Evolutionary conservation across 1,284 basidiomycete species (phyloP).

Genomic region (Cryptococcus sp.): DNA sequence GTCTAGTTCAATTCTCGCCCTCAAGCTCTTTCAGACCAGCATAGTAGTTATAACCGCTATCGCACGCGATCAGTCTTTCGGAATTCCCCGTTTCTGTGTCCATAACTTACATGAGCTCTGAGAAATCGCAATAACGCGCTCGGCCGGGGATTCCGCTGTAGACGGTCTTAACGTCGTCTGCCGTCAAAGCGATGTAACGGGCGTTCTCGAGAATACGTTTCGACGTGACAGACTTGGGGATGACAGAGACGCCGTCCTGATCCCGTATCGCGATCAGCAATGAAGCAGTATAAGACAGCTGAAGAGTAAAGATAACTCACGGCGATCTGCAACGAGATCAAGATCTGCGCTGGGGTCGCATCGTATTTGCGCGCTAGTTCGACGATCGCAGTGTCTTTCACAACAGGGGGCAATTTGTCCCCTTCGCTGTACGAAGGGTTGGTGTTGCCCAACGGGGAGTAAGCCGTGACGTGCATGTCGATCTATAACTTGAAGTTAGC

Average conservation of each 20-base stretch:
- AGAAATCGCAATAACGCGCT: constrained; percentile 26
- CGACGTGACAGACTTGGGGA: constrained; percentile 65
- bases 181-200: constrained; percentile 4
- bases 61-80: too few relatives aligned
- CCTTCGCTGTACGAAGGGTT: constrained; percentile 23
- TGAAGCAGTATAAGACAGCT: constrained; percentile 40
- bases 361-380: constrained; percentile 64
- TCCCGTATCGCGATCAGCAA: too few relatives aligned
- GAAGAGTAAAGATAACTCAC: constrained; percentile 51
- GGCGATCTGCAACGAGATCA: constrained; percentile 40
- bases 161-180: constrained; percentile 13
- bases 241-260: constrained; percentile 64
- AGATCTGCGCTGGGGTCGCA: constrained; percentile 60
- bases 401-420: constrained; percentile 21
- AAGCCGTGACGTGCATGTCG: constrained; percentile 73
- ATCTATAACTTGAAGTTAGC: constrained; percentile 3
- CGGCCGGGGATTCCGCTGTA: constrained; percentile 11
- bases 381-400: constrained; percentile 54
- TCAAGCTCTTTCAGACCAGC: too few relatives aligned
- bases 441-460: constrained; percentile 74
- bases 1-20: too few relatives aligned
- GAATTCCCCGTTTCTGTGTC: too few relatives aligned
- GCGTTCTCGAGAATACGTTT: constrained; percentile 50
- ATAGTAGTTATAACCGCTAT: too few relatives aligned
- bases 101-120: too few relatives aligned